Percentiles rank a stretch among this genome's conserved stretches.
These are phyloP conservation scores for Xerocomellus intermedius DNA, from an alignment of 768 basidiomycete species.

Conservation along the genomic window DNA sequence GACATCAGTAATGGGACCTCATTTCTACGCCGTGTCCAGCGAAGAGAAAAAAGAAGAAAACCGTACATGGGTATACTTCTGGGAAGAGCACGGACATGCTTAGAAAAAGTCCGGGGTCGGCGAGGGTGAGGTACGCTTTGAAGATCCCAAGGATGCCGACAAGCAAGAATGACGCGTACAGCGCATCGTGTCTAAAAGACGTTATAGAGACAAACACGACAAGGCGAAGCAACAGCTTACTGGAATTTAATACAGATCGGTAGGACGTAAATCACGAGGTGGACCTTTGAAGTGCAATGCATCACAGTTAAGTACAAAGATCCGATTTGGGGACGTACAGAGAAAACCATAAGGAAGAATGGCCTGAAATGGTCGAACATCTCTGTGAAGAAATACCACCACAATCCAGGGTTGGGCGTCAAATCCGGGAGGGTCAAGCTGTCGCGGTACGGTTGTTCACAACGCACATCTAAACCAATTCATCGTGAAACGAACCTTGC, in stretches of 20 bases:
- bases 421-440: conserved; percentile 85
- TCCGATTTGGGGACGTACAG: conserved; percentile 48
- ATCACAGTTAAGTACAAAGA: not conserved
- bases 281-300: conserved; percentile 50
- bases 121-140: conserved; percentile 90
- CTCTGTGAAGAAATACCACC: conserved; percentile 99
- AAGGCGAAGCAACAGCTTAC: conserved; percentile 38
- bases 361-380: conserved; percentile 98
- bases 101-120: conserved; percentile 85
- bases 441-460: not conserved
- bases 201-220: not conserved
- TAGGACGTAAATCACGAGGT: conserved; percentile 76
- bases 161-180: conserved; percentile 77
- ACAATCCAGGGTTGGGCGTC: conserved; percentile 90
- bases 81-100: conserved; percentile 81
- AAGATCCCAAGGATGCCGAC: conserved; percentile 77
- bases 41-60: conserved; percentile 16
- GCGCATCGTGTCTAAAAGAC: conserved; percentile 67
- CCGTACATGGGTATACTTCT: conserved; percentile 79
- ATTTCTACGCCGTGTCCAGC: not conserved
- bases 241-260: conserved; percentile 90
- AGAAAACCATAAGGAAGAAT: conserved; percentile 94
- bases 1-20: not conserved
- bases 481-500: conserved; percentile 52
- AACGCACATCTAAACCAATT: not conserved